phyloP scores from a whole-genome alignment of 257 asterid species.

The Solanum bulbocastanum region DNA sequence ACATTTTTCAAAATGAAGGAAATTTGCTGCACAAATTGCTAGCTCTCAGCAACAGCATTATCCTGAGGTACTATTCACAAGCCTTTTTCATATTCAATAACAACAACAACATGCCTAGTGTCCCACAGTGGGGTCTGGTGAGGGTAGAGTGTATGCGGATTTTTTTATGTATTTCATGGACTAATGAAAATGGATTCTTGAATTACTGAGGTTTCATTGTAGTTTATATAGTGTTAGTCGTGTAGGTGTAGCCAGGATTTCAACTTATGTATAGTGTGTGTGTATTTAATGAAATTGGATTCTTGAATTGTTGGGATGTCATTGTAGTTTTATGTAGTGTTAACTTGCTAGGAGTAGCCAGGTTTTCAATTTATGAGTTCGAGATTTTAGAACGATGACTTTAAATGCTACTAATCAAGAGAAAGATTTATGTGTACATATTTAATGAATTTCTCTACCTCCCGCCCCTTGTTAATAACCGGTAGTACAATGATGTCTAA shows the following conservation, averaged over 20 bases:
- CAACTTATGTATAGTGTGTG: neutral
- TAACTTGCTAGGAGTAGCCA: neutral
- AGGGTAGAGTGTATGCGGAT: neutral
- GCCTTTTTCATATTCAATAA: no score
- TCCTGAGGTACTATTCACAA: slow-evolving; percentile 30
- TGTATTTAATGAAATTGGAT: neutral
- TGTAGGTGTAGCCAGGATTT: neutral
- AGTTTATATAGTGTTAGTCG: neutral
- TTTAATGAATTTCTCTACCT: neutral
- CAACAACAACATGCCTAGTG: neutral
- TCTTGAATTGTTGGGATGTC: neutral
- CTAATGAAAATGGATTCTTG: neutral
- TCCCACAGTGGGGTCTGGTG: neutral
- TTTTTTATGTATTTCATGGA: neutral
- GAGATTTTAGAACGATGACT: neutral
- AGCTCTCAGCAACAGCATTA: slow-evolving; percentile 21
- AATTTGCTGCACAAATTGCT: slow-evolving; percentile 69
- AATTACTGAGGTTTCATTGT: neutral
- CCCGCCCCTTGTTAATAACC: neutral
- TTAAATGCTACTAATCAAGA: neutral
- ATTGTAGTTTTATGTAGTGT: neutral
- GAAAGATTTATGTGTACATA: neutral
- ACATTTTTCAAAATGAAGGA: slow-evolving; percentile 22
- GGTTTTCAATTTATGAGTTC: neutral
- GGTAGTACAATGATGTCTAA: neutral